Evolutionary conservation across 2,329 filamentous ascomycete genomes (phyloP), one percentile per base, ranked within the genome.

Genomic region (Aspergillus jensenii): DNA sequence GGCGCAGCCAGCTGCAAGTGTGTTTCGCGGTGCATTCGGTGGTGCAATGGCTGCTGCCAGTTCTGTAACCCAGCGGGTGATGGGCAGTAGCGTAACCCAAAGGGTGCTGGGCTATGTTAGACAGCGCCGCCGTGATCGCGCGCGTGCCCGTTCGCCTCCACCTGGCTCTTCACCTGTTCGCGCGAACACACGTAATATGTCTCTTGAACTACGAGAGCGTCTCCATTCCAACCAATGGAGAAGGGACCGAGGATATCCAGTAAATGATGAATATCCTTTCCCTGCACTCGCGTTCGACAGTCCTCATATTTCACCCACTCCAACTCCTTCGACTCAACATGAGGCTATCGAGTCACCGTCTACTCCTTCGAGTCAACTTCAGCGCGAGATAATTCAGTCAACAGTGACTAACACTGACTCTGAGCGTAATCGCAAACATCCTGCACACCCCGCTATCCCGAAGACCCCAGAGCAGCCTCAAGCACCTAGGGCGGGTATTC

Each of bases 11-110:
- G 23, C 60, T 12, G 49, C 54, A n/a, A 51, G 25, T 33, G 59
- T 63, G 48, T 49, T 67, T 53, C 43, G 56, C 56, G 37, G 56
- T 54, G 59, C 65, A 50, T 49, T 67, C 56, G 44, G 55, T 58
- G 37, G 56, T 51, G 48, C 61, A 49, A 40, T 63, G 9, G 17
- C 61, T 52, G 25, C 54, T 35, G 59, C 58, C 31, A 59, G 46
- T 14, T 52, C 47, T 11, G 33, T 59, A 11, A 59, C 54, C 23
- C 58, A 59, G 27, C 59, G 55, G 12, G 53, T 54, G 5, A 17
- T 58, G 19, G 59, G 56, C 31, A 59, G 46, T n/a, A 51, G 35
- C 8, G 33, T 59, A 11, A 59, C 54, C 31, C 58, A 59, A 23
- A 56, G 55, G 14, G 55, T 54, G 5, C 21, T 58, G 23, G 51